These are phyloP conservation scores for Pleurotus cornucopiae DNA, from an alignment of 768 basidiomycete genomes.

Conservation along the genomic window DNA sequence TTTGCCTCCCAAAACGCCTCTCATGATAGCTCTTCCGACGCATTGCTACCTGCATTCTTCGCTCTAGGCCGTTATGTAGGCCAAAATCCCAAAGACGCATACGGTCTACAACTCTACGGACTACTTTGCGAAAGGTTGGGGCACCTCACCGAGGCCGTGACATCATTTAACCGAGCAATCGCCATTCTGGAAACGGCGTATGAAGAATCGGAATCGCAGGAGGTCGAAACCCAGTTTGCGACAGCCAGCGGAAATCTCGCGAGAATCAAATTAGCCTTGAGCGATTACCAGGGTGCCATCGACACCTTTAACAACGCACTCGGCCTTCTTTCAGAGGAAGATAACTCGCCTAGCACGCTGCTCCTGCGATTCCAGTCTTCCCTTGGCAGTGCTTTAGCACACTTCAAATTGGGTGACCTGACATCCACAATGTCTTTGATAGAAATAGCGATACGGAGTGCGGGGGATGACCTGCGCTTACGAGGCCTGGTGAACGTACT, in stretches of 20 bases:
- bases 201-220: constrained; percentile 79
- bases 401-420: constrained; percentile 60
- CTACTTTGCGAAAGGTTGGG: constrained; percentile 84
- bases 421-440: constrained; percentile 62
- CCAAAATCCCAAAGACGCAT: constrained; percentile 61
- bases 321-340: constrained; percentile 60
- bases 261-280: constrained; percentile 61
- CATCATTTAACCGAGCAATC: constrained; percentile 59
- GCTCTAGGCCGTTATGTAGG: constrained; percentile 73
- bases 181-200: constrained; percentile 78
- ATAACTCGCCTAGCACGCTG: constrained; percentile 25
- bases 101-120: constrained; percentile 78
- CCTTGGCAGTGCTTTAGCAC: constrained; percentile 70
- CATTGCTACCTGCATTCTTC: constrained; percentile 75
- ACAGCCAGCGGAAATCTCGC: constrained; percentile 82
- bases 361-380: constrained; percentile 58
- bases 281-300: constrained; percentile 55
- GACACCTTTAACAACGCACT: constrained; percentile 70
- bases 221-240: constrained; percentile 73
- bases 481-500: constrained; percentile 70
- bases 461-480: constrained; percentile 41
- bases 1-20: constrained; percentile 23
- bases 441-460: constrained; percentile 60
- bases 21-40: constrained; percentile 27
- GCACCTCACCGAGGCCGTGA: constrained; percentile 56